Base-by-base conservation (phyloP, 2,329 filamentous ascomycete genomes). In the Colletotrichum tropicicola region DNA sequence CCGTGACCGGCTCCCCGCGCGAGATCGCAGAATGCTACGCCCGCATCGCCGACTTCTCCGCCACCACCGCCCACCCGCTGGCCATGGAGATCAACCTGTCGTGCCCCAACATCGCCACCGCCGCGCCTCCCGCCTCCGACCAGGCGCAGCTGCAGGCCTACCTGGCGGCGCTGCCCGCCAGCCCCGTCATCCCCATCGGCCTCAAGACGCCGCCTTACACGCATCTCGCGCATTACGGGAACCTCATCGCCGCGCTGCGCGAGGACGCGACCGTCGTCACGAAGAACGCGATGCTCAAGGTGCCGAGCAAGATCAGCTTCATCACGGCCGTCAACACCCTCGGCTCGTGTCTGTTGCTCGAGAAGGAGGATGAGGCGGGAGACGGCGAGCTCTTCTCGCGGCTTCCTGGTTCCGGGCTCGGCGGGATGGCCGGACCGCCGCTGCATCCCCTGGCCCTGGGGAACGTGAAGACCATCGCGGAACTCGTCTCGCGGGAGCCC, bases 141-240 rank as follows among this genome's bases (percentile, higher is more conserved):
- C 75, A 80, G 0, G 68, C 69, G 0, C 79, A 83, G 0, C 73
- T 94, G 3, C 68, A 73, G 0, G 75, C 76, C 5, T 93, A 92
- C 66, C 77, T 94, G 2, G 68, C 69, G 1, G 77, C 78, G 0
- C 76, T 91, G 0, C 76, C 79, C 0, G 41, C 67, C 0, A 67
- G 73, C 3, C 77, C 82, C 6, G 55, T 7, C 6, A 66, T 84
- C 15, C 75, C 83, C 3, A 69, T 82, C 9, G 92, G 92, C 0
- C 81, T 94, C 68, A 95, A 95, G 73, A 90, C 88, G 1, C 92
- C 92, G 5, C 92, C 92, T 0, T 94, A 93, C 70, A 94, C 91
- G 0, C 87, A 93, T 72, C 77, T 84, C 0, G 86, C 82, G 0
- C 88, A 94, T 72, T 94, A 91, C 72, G 73, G 79, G 0, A 80